Evolutionary conservation across 495 filamentous ascomycete species (phyloP).

Genomic region (Lophiostoma macrostomum): DNA sequence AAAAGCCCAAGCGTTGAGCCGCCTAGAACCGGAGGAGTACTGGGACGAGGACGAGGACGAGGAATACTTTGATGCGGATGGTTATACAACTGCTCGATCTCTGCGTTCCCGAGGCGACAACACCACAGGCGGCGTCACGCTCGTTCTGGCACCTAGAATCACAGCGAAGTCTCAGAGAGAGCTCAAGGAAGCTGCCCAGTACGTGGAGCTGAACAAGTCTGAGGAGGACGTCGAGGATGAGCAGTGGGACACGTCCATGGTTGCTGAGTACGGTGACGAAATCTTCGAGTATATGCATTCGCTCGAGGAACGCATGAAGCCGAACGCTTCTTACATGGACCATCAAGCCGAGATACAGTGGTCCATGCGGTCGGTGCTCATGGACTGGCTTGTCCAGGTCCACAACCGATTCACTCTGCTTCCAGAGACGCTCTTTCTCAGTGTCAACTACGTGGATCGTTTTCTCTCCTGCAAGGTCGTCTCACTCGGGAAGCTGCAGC

Average conservation of each 20-base stretch:
- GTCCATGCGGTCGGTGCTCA: constrained; percentile 96
- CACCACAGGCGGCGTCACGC: constrained; percentile 70
- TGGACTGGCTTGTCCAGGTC: constrained; percentile 98
- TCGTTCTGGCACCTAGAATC: constrained; percentile 68
- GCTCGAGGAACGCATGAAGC: constrained; percentile 81
- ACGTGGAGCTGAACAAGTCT: constrained; percentile 60
- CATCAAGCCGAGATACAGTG: constrained; percentile 95
- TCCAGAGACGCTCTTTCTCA: constrained; percentile 91
- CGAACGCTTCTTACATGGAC: constrained; percentile 92
- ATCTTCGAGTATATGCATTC: constrained; percentile 89
- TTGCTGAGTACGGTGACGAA: constrained; percentile 91
- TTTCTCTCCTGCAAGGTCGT: constrained; percentile 94
- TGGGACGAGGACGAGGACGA: constrained; percentile 75
- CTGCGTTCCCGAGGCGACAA: constrained; percentile 73
- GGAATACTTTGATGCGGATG: constrained; percentile 77
- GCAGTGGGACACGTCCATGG: constrained; percentile 93
- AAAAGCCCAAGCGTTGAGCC: constrained; percentile 30
- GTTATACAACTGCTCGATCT: constrained; percentile 73
- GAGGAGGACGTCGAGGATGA: constrained; percentile 78
- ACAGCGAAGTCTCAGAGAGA: constrained; percentile 62
- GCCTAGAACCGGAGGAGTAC: constrained; percentile 65
- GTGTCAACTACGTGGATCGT: constrained; percentile 92
- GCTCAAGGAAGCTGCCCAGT: constrained; percentile 62
- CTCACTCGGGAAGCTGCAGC: constrained; percentile 88
- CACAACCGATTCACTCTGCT: constrained; percentile 86